Evolutionary conservation across 345 rosid species (phyloP).

Genomic region (Eucalyptus sideroxylon): DNA sequence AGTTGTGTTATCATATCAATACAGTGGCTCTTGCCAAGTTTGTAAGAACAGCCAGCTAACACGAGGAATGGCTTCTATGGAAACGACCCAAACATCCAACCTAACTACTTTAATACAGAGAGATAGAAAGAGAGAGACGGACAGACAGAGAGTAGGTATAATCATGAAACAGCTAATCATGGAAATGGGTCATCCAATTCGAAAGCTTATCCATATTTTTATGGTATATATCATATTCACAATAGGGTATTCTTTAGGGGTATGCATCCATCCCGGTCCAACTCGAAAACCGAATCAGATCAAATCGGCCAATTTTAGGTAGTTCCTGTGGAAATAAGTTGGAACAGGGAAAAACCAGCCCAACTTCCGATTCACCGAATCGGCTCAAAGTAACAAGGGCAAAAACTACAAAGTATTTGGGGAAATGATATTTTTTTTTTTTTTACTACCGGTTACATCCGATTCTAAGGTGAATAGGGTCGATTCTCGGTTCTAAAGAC

Average conservation of each 20-base stretch:
- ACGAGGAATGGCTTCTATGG: not conserved
- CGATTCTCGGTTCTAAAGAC: rapidly evolving
- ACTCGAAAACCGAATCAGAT: not conserved
- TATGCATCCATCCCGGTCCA: not conserved
- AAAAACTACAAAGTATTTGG: not conserved
- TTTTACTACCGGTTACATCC: rapidly evolving
- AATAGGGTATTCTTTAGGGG: not conserved
- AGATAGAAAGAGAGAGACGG: not conserved
- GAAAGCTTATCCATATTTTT: not conserved
- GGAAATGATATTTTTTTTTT: not conserved
- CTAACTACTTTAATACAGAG: not conserved
- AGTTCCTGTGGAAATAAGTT: not conserved
- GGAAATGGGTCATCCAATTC: not conserved
- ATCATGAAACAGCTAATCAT: not conserved
- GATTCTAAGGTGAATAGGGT: not conserved
- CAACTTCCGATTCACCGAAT: not conserved
- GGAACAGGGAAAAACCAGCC: not conserved
- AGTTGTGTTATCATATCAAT: not conserved
- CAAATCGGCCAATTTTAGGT: rapidly evolving
- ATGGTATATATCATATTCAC: not conserved
- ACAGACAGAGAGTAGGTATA: not conserved
- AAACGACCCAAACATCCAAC: not conserved
- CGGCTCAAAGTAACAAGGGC: not conserved
- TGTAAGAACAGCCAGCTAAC: not conserved
- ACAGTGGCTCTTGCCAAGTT: not conserved